A percentile compares a stretch with the other conserved stretches of the same genome.
Evolutionary conservation across 257 asterid genomes (phyloP).

Genomic region (Solanum virginianum): DNA sequence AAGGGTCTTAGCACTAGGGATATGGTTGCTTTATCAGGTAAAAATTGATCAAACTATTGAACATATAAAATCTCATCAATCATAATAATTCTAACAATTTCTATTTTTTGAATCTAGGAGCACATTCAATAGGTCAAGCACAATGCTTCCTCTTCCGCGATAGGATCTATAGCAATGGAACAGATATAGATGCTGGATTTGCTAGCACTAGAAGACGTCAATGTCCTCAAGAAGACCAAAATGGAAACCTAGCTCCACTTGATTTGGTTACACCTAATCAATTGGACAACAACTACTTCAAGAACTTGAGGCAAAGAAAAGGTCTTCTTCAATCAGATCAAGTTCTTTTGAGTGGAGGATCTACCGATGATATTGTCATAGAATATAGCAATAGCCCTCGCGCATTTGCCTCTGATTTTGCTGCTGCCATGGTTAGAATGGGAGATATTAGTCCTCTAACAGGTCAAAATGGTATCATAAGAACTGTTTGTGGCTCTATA

Average conservation of each 20-base stretch:
- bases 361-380: not conserved
- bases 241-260: constrained; percentile 24
- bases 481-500: constrained; percentile 10
- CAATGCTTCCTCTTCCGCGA: constrained; percentile 14
- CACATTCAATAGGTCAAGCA: not conserved
- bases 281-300: constrained; percentile 9
- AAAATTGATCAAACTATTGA: too few species aligned
- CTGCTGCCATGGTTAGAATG: constrained; percentile 3
- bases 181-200: constrained; percentile 23
- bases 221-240: constrained; percentile 9
- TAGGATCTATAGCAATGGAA: constrained; percentile 29
- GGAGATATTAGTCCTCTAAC: constrained; percentile 20
- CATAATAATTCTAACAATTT: not conserved
- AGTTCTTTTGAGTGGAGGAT: not conserved
- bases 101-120: not conserved
- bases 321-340: not conserved
- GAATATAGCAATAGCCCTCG: not conserved
- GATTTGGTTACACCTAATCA: constrained; percentile 38
- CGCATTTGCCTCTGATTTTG: not conserved
- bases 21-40: too few species aligned
- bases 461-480: not conserved
- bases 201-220: constrained; percentile 11
- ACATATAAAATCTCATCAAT: not conserved
- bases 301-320: too few species aligned
- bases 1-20: too few species aligned